Evolutionary conservation across 768 basidiomycete species (phyloP), one percentile per base, ranked within the genome.

Genomic region (Leccinum boreale): DNA sequence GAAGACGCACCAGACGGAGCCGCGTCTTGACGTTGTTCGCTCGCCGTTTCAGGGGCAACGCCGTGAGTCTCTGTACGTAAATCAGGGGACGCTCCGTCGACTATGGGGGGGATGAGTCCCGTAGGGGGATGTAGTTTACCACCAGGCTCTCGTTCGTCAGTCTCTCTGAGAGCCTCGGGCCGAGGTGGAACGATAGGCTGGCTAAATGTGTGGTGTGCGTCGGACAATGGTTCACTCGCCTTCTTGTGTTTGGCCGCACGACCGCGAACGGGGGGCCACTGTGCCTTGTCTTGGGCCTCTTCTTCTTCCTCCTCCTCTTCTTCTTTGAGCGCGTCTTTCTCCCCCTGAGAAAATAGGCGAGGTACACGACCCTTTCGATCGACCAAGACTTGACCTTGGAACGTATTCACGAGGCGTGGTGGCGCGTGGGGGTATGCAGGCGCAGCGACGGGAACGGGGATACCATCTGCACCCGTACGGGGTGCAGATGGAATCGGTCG

Each of bases 361-460:
- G 65, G 68, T 3, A 62, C 54, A 28, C 49, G 58, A 3, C 65
- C 67, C 5, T 47, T 58, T 50, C 46, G 57, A 45, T 67, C 60
- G 6, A 67, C 69, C 45, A 70, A 47, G 3, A 65, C 61, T 39
- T 58, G 57, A 0, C 68, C 62, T 3, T 47, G 56, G 2, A 70
- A 4, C 3, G 58, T 61, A 4, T 68, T 35, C 19, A 62, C 67
- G 8, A 67, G 3, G 9, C 62, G 69, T 1, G 69, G 68, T 3
- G 69, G 68, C 7, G 62, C 65, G n/a, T 58, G 63, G 8, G 56
- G 46, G 21, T 54, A 31, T 23, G 39, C 29, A 8, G 55, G 6
- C 9, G 35, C 2, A n/a, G 44, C 6, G 5, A 44, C 5, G 0
- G 42, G 11, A 24, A 55, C 28, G 11, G 52, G 19, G 21, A 28